Conservation (phyloP, 2,329 filamentous ascomycete genomes). For the Polytolypa hystricis region DNA sequence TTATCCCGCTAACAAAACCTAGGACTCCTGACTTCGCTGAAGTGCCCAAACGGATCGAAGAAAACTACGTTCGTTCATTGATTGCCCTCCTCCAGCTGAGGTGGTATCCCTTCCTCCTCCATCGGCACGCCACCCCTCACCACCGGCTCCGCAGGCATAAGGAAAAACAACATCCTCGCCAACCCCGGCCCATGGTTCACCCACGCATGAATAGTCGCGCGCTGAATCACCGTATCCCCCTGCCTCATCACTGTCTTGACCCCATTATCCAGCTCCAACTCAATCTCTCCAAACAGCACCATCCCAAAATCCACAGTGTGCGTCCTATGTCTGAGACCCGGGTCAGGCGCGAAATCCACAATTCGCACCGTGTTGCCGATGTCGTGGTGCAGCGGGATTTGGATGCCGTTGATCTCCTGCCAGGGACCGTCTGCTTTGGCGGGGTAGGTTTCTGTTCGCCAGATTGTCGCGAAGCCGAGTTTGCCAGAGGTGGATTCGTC, state of each 20-base stretch:
- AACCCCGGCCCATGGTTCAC: constrained; percentile 12
- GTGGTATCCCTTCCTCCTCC: constrained; percentile 11
- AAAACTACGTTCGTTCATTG: no score
- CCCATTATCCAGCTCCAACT: constrained; percentile 20
- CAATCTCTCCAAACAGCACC: constrained; percentile 20
- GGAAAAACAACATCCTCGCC: constrained; percentile 15
- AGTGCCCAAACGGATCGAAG: no score
- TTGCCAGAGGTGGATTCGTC: constrained; percentile 8
- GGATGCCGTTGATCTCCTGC: constrained; percentile 16
- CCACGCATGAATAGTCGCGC: constrained; percentile 20
- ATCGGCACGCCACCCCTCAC: constrained; percentile 13
- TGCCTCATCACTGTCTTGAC: constrained; percentile 16
- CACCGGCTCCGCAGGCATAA: constrained; percentile 10
- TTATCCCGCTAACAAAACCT: no score
- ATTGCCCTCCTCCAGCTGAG: neutral
- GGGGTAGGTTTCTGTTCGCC: constrained; percentile 15
- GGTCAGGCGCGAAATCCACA: constrained; percentile 19
- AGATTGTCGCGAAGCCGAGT: constrained; percentile 18
- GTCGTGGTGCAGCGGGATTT: constrained; percentile 14
- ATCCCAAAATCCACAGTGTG: constrained; percentile 22
- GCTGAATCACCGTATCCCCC: constrained; percentile 21
- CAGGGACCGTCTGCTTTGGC: constrained; percentile 14
- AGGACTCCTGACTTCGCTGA: no score
- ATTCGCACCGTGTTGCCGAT: constrained; percentile 15
- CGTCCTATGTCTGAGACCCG: constrained; percentile 17